Conservation (phyloP, 2,329 filamentous ascomycete genomes). For the Microcyclosporella mali region DNA sequence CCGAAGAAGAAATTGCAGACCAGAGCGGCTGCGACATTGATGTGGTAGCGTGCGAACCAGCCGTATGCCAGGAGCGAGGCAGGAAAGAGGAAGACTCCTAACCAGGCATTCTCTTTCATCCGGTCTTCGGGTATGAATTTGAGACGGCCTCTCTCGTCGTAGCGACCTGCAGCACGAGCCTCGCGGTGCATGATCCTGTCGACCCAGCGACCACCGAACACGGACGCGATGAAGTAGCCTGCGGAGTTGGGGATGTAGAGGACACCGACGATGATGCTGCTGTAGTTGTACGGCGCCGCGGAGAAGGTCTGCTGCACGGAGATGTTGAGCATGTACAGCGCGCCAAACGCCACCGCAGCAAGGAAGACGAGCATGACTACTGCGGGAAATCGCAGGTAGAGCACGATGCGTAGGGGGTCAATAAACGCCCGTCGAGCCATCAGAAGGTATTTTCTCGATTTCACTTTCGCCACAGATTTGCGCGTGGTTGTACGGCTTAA, state of each 20-base stretch:
- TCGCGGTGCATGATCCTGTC: constrained; percentile 75
- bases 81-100: constrained; percentile 66
- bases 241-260: constrained; percentile 70
- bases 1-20: constrained; percentile 54
- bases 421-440: constrained; percentile 58
- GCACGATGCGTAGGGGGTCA: constrained; percentile 65
- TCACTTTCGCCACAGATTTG: constrained; percentile 51
- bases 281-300: constrained; percentile 60
- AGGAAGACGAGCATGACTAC: constrained; percentile 69
- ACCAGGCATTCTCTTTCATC: constrained; percentile 75
- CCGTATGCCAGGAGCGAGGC: constrained; percentile 68
- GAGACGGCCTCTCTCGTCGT: constrained; percentile 60
- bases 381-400: constrained; percentile 67
- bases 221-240: constrained; percentile 64
- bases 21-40: constrained; percentile 35
- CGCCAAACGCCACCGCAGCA: constrained; percentile 67
- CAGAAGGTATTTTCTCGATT: constrained; percentile 49
- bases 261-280: constrained; percentile 63
- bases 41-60: constrained; percentile 60
- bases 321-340: constrained; percentile 72
- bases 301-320: constrained; percentile 66
- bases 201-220: constrained; percentile 70
- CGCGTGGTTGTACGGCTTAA: constrained; percentile 52
- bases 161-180: constrained; percentile 61
- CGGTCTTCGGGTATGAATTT: constrained; percentile 71